Base-by-base conservation (phyloP, 2,329 filamentous ascomycete species). In the Akanthomyces uredinophilus region DNA sequence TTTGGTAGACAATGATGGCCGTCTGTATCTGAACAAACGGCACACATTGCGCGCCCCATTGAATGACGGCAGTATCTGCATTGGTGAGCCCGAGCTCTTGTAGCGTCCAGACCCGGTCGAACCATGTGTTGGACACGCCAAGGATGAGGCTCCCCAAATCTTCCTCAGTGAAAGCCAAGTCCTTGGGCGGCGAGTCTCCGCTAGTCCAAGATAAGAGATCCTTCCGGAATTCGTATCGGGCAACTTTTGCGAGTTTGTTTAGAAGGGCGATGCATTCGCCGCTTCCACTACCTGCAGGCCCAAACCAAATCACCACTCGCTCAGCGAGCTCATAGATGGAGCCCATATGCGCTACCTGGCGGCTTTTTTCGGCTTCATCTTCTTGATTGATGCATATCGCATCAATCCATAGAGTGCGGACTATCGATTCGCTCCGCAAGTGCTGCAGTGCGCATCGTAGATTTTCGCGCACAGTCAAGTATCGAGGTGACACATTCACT, bases 151-250 rank as follows among this genome's bases (percentile, higher is more conserved):
- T 46, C 64, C 41, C 32, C 62, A 64, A 55, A 66, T 58, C 27
- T 29, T n/a, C 16, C 41, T 56, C 60, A 5, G 2, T 11, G 43
- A 43, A 44, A 16, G 24, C 27, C 22, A n/a, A 22, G 54, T 27
- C 29, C 22, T 22, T 57, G 3, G 22, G 18, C 13, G 24, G 24
- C 13, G 24, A 27, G 67, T 68, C 2, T 66, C 71, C 67, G 83
- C 80, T 79, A 79, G 43, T 18, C 43, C 43, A 46, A 6, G n/a
- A 85, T 20, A 51, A 54, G 41, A 8, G 24, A 64, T 29, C 58
- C 65, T 8, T 55, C 49, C 18, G 58, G 13, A 65, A 64, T 1
- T 65, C 64, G 11, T 24, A 43, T 24, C 39, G 35, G 10, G 35
- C 54, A 3, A 57, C 7, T 24, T 6, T 20, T 46, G n/a, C 54